A percentile compares a stretch with the other conserved stretches of the same genome.
These are phyloP conservation scores for Lablab purpureus DNA, from an alignment of 306 rosid species.

Conservation along the genomic window DNA sequence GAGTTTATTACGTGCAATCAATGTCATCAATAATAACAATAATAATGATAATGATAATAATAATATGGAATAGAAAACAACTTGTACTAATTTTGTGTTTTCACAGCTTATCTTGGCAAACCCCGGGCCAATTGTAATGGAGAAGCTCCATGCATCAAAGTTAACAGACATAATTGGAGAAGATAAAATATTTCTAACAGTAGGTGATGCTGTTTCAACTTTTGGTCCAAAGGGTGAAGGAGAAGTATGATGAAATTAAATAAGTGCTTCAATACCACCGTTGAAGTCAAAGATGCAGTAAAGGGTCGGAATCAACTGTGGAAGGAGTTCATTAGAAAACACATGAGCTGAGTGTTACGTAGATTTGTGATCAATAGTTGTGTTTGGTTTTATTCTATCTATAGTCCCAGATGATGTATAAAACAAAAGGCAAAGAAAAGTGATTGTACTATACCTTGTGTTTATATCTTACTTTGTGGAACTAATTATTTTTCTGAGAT, in stretches of 20 bases:
- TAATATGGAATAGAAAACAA: neutral
- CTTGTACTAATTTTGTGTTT: constrained; percentile 31
- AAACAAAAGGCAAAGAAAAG: neutral
- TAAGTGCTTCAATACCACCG: neutral
- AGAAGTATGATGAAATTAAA: constrained; percentile 6
- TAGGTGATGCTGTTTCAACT: constrained; percentile 67
- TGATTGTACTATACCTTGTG: neutral
- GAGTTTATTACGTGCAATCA: constrained; percentile 12
- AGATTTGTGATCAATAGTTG: neutral
- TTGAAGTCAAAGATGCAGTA: neutral
- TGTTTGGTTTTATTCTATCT: neutral
- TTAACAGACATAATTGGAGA: constrained; percentile 63
- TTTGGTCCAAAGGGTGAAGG: constrained; percentile 50
- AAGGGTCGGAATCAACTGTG: neutral
- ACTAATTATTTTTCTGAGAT: neutral
- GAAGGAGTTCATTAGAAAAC: neutral
- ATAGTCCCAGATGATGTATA: neutral
- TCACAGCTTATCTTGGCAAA: constrained; percentile 76
- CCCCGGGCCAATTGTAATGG: constrained; percentile 78
- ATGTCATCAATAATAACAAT: neutral
- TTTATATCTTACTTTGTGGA: neutral
- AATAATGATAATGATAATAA: too few species aligned
- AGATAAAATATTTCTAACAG: constrained; percentile 71
- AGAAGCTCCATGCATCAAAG: constrained; percentile 70
- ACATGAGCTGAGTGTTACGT: neutral